phyloP scores from a whole-genome alignment of 2,329 filamentous ascomycete species.

The Zasmidium angulare region DNA sequence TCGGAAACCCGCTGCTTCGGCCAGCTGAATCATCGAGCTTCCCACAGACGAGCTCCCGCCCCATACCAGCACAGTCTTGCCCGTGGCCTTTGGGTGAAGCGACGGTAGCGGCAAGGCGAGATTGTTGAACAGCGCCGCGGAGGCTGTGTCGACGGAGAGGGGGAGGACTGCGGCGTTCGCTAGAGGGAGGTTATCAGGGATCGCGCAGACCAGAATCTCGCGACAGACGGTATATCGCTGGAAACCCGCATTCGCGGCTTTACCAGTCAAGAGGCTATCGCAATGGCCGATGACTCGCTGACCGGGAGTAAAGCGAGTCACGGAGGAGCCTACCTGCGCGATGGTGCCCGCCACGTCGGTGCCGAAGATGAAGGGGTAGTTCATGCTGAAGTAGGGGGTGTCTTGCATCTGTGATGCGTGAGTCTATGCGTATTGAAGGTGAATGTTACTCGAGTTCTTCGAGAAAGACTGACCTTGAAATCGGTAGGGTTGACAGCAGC shows the following conservation, averaged over 20 bases:
- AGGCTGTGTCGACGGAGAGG: conserved; percentile 47
- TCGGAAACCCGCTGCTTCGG: conserved; percentile 35
- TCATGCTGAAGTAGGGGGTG: no score
- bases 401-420: no score
- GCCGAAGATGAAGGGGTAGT: no score
- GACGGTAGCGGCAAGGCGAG: no score
- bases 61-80: conserved; percentile 42
- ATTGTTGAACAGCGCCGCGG: no score
- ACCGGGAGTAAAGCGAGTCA: conserved; percentile 36
- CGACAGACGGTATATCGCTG: conserved; percentile 36
- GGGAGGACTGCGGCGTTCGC: conserved; percentile 44
- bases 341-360: conserved; percentile 42
- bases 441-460: no score
- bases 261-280: conserved; percentile 23
- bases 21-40: conserved; percentile 35
- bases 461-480: no score
- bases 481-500: no score
- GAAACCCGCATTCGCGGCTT: conserved; percentile 31
- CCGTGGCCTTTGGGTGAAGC: no score
- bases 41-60: conserved; percentile 40
- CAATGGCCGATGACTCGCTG: conserved; percentile 33
- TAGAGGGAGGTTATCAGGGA: conserved; percentile 41
- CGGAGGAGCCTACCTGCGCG: conserved; percentile 35
- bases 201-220: conserved; percentile 35
- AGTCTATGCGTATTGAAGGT: neutral